A percentile compares a stretch with the other conserved stretches of the same genome.
Conservation (phyloP, 2,329 filamentous ascomycete species). For the Thelonectria olida region DNA sequence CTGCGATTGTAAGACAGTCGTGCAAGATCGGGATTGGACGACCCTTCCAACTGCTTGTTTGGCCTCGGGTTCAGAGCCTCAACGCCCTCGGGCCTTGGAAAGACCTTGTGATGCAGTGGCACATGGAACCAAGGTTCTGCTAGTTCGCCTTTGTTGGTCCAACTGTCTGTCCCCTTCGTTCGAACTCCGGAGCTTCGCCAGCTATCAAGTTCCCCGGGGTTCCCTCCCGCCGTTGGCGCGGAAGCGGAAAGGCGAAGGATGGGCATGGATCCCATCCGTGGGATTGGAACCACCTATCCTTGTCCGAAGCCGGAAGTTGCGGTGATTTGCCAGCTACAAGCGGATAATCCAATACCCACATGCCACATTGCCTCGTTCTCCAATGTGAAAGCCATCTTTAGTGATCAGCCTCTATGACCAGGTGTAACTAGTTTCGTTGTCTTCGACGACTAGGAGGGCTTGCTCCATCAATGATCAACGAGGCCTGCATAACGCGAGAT, state of each 20-base stretch:
- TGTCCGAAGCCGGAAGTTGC: not conserved
- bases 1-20: too few relatives aligned
- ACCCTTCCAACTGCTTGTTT: not conserved
- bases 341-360: not conserved
- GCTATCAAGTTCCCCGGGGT: conserved; percentile 2
- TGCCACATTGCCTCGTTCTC: too few relatives aligned
- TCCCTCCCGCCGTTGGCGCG: conserved; percentile 11
- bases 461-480: not conserved
- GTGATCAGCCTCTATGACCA: too few relatives aligned
- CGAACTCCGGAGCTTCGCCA: not conserved
- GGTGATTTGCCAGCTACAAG: not conserved
- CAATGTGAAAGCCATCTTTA: too few relatives aligned
- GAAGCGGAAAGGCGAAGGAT: conserved; percentile 9
- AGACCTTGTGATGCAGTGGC: too few relatives aligned
- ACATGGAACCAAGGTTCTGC: not conserved
- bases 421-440: too few relatives aligned
- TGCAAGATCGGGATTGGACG: not conserved
- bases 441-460: too few relatives aligned
- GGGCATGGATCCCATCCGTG: conserved; percentile 18
- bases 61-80: not conserved
- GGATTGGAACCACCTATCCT: conserved; percentile 9
- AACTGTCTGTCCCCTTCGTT: not conserved
- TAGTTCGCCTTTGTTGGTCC: not conserved
- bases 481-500: not conserved
- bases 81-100: not conserved